A percentile compares a stretch with the other conserved stretches of the same genome.
Conservation (phyloP, 2,329 filamentous ascomycete genomes). For the Calonectria crousiana region DNA sequence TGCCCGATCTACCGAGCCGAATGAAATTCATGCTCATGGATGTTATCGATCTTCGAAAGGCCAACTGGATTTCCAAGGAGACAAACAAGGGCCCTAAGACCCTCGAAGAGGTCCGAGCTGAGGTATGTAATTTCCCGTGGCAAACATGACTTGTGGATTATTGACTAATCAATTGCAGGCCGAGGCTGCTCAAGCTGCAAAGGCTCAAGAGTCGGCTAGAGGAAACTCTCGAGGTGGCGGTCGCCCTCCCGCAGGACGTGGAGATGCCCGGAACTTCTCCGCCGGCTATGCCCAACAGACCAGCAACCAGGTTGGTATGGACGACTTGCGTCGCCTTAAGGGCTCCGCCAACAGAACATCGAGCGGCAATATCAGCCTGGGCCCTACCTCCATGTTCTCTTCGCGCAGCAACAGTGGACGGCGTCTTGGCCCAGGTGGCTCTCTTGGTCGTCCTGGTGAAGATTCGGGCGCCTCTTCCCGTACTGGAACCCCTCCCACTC, state of each 20-base stretch:
- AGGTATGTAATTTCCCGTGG: conserved; percentile 62
- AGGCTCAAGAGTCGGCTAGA: conserved; percentile 79
- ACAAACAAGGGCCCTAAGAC: conserved; percentile 96
- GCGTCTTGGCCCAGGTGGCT: conserved; percentile 80
- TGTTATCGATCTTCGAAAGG: conserved; percentile 83
- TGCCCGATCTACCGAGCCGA: conserved; percentile 85
- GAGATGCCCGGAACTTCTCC: conserved; percentile 88
- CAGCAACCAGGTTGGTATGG: conserved; percentile 89
- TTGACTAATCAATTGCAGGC: conserved; percentile 55
- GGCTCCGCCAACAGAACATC: conserved; percentile 68
- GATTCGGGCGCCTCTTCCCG: conserved; percentile 91
- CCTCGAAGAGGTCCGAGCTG: conserved; percentile 88
- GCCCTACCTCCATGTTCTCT: conserved; percentile 87
- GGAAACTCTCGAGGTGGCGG: conserved; percentile 76
- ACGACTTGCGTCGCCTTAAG: conserved; percentile 90
- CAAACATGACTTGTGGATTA: neutral
- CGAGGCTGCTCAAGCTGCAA: conserved; percentile 82
- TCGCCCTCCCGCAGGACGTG: conserved; percentile 81
- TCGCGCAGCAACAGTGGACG: conserved; percentile 93
- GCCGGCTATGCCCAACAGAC: conserved; percentile 77
- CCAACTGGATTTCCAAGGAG: conserved; percentile 88
- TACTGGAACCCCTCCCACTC: conserved; percentile 85
- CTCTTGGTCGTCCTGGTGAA: conserved; percentile 79
- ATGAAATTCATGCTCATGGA: conserved; percentile 98
- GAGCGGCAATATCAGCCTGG: conserved; percentile 76